phyloP scores from a whole-genome alignment of 2,329 filamentous ascomycete species.

The Fusarium albidum region DNA sequence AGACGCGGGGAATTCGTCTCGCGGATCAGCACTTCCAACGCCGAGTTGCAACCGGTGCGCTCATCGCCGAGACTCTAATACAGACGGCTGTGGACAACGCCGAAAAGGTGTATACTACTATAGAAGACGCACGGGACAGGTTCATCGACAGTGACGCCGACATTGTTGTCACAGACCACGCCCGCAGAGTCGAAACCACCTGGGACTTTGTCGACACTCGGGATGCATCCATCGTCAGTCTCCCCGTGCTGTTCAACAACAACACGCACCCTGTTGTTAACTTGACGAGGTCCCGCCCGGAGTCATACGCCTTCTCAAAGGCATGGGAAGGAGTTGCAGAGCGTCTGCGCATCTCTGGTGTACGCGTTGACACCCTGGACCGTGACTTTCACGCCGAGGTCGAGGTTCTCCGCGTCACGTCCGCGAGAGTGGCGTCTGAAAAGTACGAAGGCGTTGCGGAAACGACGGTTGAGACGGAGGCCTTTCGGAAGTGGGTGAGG shows the following conservation, averaged over 20 bases:
- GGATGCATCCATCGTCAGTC: slow-evolving; percentile 33
- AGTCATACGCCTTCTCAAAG: slow-evolving; percentile 39
- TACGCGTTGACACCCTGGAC: slow-evolving; percentile 33
- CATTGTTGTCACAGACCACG: slow-evolving; percentile 38
- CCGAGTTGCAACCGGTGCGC: slow-evolving; percentile 34
- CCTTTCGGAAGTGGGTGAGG: slow-evolving; percentile 18
- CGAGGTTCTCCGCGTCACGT: slow-evolving; percentile 35
- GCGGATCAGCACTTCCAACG: slow-evolving; percentile 40
- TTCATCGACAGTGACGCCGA: slow-evolving; percentile 37
- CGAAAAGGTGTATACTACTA: slow-evolving; percentile 28
- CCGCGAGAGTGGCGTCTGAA: slow-evolving; percentile 12
- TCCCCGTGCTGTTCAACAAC: slow-evolving; percentile 37
- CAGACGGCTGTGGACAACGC: slow-evolving; percentile 39
- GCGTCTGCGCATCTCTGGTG: slow-evolving; percentile 30
- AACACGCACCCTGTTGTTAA: slow-evolving; percentile 33
- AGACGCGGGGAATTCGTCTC: slow-evolving; percentile 39
- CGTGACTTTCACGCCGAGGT: slow-evolving; percentile 30
- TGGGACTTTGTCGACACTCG: slow-evolving; percentile 34
- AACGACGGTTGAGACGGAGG: slow-evolving; percentile 29
- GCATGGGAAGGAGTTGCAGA: slow-evolving; percentile 39
- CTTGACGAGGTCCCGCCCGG: slow-evolving; percentile 37
- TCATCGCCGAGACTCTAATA: slow-evolving; percentile 33
- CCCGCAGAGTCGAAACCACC: slow-evolving; percentile 24
- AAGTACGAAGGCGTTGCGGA: slow-evolving; percentile 39
- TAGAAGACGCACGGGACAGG: slow-evolving; percentile 32